Evolutionary conservation across 805 yeast genomes (phyloP).

Genomic region (Maudiozyma barnettii): DNA sequence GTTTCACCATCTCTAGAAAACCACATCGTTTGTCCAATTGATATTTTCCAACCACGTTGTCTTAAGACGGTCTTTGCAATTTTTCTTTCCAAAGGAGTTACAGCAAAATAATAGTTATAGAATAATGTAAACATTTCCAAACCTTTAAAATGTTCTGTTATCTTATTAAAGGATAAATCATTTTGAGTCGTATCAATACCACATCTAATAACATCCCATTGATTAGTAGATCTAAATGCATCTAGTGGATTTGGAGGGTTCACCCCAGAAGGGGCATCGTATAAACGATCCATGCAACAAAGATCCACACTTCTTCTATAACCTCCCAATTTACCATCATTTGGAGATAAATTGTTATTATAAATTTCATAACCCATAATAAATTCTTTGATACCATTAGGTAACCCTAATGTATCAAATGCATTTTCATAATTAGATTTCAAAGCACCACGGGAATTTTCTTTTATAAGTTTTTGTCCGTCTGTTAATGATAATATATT

Average conservation of each 20-base stretch:
- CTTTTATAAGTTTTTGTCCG: conserved; percentile 10
- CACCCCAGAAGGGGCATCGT: conserved; percentile 20
- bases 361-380: conserved; percentile 24
- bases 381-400: conserved; percentile 29
- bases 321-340: conserved; percentile 21
- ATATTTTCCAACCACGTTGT: conserved; percentile 33
- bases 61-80: conserved; percentile 29
- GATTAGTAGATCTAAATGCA: conserved; percentile 27
- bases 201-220: conserved; percentile 27
- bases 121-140: conserved; percentile 33
- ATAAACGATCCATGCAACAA: conserved; percentile 20
- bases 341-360: conserved; percentile 14
- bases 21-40: conserved; percentile 29
- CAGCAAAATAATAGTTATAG: conserved; percentile 36
- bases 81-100: conserved; percentile 34
- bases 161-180: conserved; percentile 4
- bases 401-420: conserved; percentile 18
- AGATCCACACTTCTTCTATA: conserved; percentile 23
- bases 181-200: conserved; percentile 12
- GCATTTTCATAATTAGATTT: conserved; percentile 11
- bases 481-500: conserved; percentile 9
- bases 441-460: conserved; percentile 6
- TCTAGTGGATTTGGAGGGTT: conserved; percentile 30
- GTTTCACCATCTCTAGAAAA: conserved; percentile 33
- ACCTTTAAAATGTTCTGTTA: conserved; percentile 22